Percentiles rank a stretch among this genome's conserved stretches.
Evolutionary conservation across 2,329 filamentous ascomycete species (phyloP).

Genomic region (Exserohilum rostratum): DNA sequence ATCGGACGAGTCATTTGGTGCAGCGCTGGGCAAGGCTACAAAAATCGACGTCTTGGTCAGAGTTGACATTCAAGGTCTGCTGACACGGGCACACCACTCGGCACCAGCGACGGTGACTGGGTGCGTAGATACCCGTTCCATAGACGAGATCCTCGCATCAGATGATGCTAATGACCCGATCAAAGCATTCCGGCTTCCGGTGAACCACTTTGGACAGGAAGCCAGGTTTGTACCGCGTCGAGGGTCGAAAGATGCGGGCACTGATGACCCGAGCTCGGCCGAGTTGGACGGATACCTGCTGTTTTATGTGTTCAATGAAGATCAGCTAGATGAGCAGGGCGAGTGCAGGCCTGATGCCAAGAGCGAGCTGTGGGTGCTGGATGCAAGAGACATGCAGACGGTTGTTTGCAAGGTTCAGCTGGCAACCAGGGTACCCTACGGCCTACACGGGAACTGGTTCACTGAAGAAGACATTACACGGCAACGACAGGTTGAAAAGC

Average conservation of each 20-base stretch:
- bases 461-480: constrained; percentile 40
- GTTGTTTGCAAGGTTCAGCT: constrained; percentile 65
- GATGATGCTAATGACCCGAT: constrained; percentile 60
- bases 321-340: constrained; percentile 62
- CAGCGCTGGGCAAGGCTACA: constrained; percentile 66
- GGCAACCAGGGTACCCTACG: constrained; percentile 72
- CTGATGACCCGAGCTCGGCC: constrained; percentile 1
- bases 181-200: constrained; percentile 65
- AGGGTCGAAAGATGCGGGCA: constrained; percentile 11
- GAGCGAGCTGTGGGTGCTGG: constrained; percentile 72
- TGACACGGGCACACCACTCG: constrained; percentile 57
- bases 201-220: constrained; percentile 69
- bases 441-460: constrained; percentile 59
- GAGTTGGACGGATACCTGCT: constrained; percentile 73
- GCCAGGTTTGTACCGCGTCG: constrained; percentile 64
- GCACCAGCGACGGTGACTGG: constrained; percentile 61
- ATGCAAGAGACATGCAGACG: constrained; percentile 66
- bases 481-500: constrained; percentile 35
- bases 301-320: constrained; percentile 73
- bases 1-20: constrained; percentile 61
- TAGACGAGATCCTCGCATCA: constrained; percentile 59
- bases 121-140: constrained; percentile 64
- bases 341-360: constrained; percentile 50
- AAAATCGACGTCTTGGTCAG: constrained; percentile 72
- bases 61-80: constrained; percentile 61